These are phyloP conservation scores for Asterophora lycoperdoides DNA, from an alignment of 768 basidiomycete species.

Conservation along the genomic window DNA sequence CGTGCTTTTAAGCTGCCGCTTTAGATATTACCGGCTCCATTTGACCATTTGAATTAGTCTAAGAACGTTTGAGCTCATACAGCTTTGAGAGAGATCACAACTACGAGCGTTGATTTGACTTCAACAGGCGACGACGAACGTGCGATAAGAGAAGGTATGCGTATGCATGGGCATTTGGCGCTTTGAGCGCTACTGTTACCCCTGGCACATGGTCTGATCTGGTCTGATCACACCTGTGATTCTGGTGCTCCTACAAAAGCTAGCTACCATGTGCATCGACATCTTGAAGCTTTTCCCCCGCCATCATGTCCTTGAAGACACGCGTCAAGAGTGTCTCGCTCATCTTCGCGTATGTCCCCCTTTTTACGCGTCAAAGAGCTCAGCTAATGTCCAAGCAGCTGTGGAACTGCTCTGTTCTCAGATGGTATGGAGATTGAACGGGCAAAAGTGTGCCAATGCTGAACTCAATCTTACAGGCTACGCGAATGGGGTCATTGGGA, in stretches of 20 bases:
- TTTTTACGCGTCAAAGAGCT: background rate
- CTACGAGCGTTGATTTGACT: too few relatives aligned
- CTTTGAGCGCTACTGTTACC: background rate
- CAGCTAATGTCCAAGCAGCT: conserved; percentile 38
- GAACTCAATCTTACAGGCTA: conserved; percentile 47
- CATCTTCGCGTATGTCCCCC: conserved; percentile 70
- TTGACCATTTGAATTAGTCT: too few relatives aligned
- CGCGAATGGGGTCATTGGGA: conserved; percentile 76
- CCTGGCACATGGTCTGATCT: background rate
- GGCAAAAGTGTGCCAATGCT: background rate
- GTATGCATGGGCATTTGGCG: background rate
- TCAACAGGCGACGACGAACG: conserved; percentile 3
- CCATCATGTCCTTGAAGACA: conserved; percentile 14
- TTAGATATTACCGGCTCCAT: too few relatives aligned
- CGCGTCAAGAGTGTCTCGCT: conserved; percentile 62
- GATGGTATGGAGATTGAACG: conserved; percentile 48
- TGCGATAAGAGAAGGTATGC: too few relatives aligned
- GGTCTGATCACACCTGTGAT: background rate
- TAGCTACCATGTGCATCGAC: background rate
- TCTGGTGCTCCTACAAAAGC: conserved; percentile 3
- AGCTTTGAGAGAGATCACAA: too few relatives aligned
- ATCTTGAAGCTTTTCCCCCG: conserved; percentile 2
- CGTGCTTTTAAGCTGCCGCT: too few relatives aligned
- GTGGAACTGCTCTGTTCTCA: conserved; percentile 85
- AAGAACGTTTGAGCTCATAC: too few relatives aligned